Base-by-base conservation (phyloP, 202 grass and related monocot species). In the Schoenoplectus tabernaemontani region DNA sequence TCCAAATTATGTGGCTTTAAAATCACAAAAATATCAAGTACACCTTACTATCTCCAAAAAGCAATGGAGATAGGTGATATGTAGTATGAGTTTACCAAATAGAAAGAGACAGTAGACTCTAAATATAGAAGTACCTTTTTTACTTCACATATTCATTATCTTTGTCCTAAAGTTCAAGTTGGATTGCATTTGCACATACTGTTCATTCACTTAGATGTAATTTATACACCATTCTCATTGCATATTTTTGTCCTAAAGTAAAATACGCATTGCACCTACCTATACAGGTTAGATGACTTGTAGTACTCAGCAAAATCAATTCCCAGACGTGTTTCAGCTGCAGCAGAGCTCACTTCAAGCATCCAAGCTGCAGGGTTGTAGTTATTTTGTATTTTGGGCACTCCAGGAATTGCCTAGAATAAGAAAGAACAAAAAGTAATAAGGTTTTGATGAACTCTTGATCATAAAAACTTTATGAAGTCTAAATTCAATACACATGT, bases 361-460 rank as follows among this genome's bases (percentile, higher is more conserved):
- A 99, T 96, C 96, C 96, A 99, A 4, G 90, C 87, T 46, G 96
- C 96, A n/a, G 96, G 96, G 74, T 99, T 99, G 90, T 99, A 93
- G 71, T 91, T 99, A 56, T 93, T 91, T 81, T 92, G 88, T 54
- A 96, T 99, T 89, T 95, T 96, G 24, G 96, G 82, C 22, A 96
- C 96, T 82, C 96, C 96, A 19, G 96, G 88, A 87, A 99, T 99
- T 84, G 86, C 84, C 96, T 99, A 79, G 43, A 78, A 57, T 48
- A 67, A 84, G 53, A 65, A 73, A 81, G 48, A 78, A 62, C 86
- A 11, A 77, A 26, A 17, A 81, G 12, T 57, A 79, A 26, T 63
- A 33, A 53, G 24, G 38, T 46, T 43, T n/a, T n/a, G 15, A 20
- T 46, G 9, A 38, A 39, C 56, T 12, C 36, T 74, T 77, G 24